Base-by-base conservation (phyloP, 106 monocot species). In the Acanthochlamys bracteata region DNA sequence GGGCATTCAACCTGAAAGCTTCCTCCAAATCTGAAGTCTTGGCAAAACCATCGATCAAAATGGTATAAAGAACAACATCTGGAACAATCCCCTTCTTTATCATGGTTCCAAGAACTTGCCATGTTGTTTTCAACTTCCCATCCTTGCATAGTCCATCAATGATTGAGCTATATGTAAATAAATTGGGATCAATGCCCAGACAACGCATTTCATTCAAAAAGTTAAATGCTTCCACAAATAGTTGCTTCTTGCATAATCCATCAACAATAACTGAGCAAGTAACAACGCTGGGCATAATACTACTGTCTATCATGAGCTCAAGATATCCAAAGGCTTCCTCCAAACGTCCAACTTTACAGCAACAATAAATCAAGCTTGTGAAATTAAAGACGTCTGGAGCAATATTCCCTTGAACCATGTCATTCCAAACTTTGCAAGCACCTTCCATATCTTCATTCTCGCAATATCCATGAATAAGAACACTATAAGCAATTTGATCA, bases 351-450 rank as follows among this genome's bases (percentile, higher is more conserved):
- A 13, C 17, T 52, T 26, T 60, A 52, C 71, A 71, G 23, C 42
- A 71, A 16, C 59, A 53, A 72, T 53, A 45, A 55, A 77, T 72
- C 39, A 77, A 7, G 42, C 71, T 77, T n/a, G 66, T 77, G 33
- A 61, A 64, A 11, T 61, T 59, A 24, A 58, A 61, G 22, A 72
- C 63, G 62, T 77, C 77, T 20, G 61, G 77, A 53, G 43, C 24
- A 19, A 66, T 6, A 61, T 72, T 63, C 2, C 59, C 55, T 19
- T 43, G 21, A 33, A 66, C 55, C 71, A 77, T 71, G 11, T 77
- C 66, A 7, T 59, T 4, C 59, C 71, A 17, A 14, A 77, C 42
- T 17, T 9, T 15, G 22, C 11, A 33, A 23, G 77, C 77, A 55
- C 39, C 55, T 42, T 55, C 27, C 4, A 71, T n/a, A 66, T 77